These are phyloP conservation scores for Boletellus ananas DNA, from an alignment of 768 basidiomycete species.

Conservation along the genomic window DNA sequence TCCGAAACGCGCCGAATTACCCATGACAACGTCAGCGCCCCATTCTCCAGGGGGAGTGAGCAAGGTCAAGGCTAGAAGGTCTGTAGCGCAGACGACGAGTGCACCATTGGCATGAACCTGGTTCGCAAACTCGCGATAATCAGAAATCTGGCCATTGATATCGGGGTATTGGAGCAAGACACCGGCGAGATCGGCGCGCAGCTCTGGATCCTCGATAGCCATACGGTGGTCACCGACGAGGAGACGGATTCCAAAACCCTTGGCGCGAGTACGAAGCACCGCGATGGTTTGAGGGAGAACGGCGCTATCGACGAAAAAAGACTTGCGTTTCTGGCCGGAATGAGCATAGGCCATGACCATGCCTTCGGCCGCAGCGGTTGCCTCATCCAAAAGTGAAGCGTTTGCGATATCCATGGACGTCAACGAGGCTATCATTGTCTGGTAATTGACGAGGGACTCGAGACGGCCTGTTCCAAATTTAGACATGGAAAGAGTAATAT, in stretches of 20 bases:
- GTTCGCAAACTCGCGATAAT: conserved; percentile 63
- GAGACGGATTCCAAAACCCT: conserved; percentile 89
- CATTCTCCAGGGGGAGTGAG: conserved; percentile 97
- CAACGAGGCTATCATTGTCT: conserved; percentile 93
- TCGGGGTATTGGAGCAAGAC: conserved; percentile 93
- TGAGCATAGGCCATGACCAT: conserved; percentile 92
- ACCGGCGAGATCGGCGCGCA: conserved; percentile 71
- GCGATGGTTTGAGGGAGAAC: conserved; percentile 88
- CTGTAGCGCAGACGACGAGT: conserved; percentile 85
- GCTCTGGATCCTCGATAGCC: conserved; percentile 47
- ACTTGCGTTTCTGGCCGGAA: conserved; percentile 65
- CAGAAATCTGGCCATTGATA: conserved; percentile 76
- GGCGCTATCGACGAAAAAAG: conserved; percentile 80
- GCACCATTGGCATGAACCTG: conserved; percentile 70
- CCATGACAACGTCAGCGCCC: conserved; percentile 95
- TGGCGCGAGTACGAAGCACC: conserved; percentile 86
- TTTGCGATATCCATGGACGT: conserved; percentile 96
- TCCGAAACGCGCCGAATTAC: conserved; percentile 95
- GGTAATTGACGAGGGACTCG: conserved; percentile 94
- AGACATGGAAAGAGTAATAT: conserved; percentile 2
- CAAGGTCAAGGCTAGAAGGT: conserved; percentile 88
- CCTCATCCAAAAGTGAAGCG: conserved; percentile 92
- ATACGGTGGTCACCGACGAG: conserved; percentile 59
- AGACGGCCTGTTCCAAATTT: conserved; percentile 65
- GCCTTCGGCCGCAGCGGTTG: conserved; percentile 91